Percentiles rank a stretch among this genome's conserved stretches.
Conservation (phyloP, 2,329 filamentous ascomycete genomes). For the Thielaviopsis euricoi region DNA sequence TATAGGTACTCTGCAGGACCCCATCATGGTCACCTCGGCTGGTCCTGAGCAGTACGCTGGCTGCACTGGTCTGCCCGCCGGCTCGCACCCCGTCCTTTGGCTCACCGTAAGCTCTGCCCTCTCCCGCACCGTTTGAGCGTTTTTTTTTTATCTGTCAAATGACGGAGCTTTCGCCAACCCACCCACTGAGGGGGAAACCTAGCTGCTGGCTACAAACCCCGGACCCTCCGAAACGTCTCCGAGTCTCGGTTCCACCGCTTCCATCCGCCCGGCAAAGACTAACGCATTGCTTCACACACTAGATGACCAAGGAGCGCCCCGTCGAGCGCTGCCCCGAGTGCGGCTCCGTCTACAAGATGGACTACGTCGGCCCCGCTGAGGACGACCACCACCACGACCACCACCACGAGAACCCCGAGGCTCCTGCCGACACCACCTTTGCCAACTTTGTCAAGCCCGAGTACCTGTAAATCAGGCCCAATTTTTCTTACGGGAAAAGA, state of each 20-base stretch:
- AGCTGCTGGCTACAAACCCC: too few species aligned
- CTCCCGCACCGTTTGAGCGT: too few species aligned
- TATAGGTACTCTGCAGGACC: constrained; percentile 70
- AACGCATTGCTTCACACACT: constrained; percentile 6
- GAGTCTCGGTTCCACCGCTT: too few species aligned
- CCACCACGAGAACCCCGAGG: constrained; percentile 55
- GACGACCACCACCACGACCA: constrained; percentile 42
- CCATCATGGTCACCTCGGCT: constrained; percentile 77
- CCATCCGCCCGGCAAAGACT: too few species aligned
- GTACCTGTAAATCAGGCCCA: constrained; percentile 51
- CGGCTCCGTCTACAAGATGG: constrained; percentile 93
- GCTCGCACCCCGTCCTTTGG: constrained; percentile 86
- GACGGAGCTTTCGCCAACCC: too few species aligned
- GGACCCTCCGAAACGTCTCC: background rate
- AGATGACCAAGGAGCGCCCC: constrained; percentile 80
- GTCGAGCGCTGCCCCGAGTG: constrained; percentile 94
- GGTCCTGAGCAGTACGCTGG: constrained; percentile 94
- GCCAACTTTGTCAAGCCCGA: constrained; percentile 91
- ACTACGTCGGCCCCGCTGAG: constrained; percentile 76
- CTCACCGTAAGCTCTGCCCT: constrained; percentile 49
- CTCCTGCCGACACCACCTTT: constrained; percentile 60
- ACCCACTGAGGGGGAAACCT: too few species aligned
- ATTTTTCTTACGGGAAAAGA: background rate
- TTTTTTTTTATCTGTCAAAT: too few species aligned
- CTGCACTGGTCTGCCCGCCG: constrained; percentile 85